Evolutionary conservation across 2,329 filamentous ascomycete genomes (phyloP), one percentile per base, ranked within the genome.

Genomic region (Curvularia spicifera): DNA sequence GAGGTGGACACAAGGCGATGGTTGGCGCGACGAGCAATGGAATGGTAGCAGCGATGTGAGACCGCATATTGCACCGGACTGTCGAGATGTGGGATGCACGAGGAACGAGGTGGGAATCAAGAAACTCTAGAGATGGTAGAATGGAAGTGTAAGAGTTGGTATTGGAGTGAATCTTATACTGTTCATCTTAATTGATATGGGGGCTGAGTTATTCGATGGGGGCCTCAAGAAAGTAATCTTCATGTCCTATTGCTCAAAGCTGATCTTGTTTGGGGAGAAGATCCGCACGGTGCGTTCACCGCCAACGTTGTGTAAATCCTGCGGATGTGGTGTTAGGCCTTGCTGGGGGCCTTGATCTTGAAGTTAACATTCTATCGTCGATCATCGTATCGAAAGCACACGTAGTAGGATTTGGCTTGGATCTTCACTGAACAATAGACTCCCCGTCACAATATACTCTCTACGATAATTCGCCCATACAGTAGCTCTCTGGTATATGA

Each of bases 1-100:
- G 68, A n/a, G 67, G 66, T 31, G 64, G 68, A 33, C 69, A 72
- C 46, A 64, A 60, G 5, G 58, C 49, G 28, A 54, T 29, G 20
- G 28, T 31, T 26, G 51, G 35, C 20, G 42, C n/a, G 22, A 48
- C 13, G 24, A 59, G 18, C 3, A 57, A n/a, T 18, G 43, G 26
- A 6, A 26, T 26, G 8, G 43, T 26, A 20, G 28, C 31, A 6
- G 31, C 1, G 28, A 46, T 7, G n/a, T 46, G 28, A 22, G 15
- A 20, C n/a, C 18, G 10, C 43, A 46, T 46, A 18, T 31, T 46
- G 26, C 26, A 46, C 26, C 6, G 12, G 4, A 15, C n/a, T 31
- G 28, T 15, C 8, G n/a, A 46, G n/a, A 18, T 18, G 15, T n/a
- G 9, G 4, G 15, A 33, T 28, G 0, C 18, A 22, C 29, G 12